Evolutionary conservation across 306 rosid genomes (phyloP), one percentile per base, ranked within the genome.

Genomic region (Psophocarpus tetragonolobus): DNA sequence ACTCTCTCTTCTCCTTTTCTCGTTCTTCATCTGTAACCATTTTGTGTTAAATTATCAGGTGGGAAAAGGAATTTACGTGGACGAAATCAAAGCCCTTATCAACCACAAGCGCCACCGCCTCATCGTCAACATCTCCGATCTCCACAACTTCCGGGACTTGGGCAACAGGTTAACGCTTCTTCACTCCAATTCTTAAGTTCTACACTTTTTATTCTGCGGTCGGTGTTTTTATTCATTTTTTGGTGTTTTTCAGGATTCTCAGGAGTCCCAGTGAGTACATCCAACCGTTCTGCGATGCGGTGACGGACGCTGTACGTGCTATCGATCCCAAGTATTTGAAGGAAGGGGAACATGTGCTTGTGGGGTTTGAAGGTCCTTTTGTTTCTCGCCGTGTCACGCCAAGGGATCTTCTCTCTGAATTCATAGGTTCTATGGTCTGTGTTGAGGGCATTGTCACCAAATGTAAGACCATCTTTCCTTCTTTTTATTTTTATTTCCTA

Each of bases 401-500:
- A 0, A 86, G 99, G 68, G 99, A 92, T 0, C 91, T 95, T 64
- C 91, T 95, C 3, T 89, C 99, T 68, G 88, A 87, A 58, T 95
- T 91, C 85, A 95, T 95, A 44, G 97, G 99, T 48, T 89, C 97
- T 64, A 86, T 95, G 99, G 99, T 95, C 73, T 95, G 97, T 32
- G 94, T 95, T 8, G 97, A 93, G 71, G 99, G 97, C 68, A 95
- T 95, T 61, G 84, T 95, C 81, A 95, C 97, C 74, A 95, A 95
- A 88, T 95, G 99, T 95, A 95, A 30, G 35, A 11, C 12, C 47
- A 17, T 20, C 3, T 14, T 30, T 6, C 42, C 30, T 18, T 38
- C 33, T 7, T 15, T 29, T 20, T 42, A 17, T 18, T 5, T 20
- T 32, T 4, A 14, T 20, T 53, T 45, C 4, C 42, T n/a, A n/a